Conservation (phyloP, 225 moss, liverwort and hornwort genomes). For the Climacium dendroides region DNA sequence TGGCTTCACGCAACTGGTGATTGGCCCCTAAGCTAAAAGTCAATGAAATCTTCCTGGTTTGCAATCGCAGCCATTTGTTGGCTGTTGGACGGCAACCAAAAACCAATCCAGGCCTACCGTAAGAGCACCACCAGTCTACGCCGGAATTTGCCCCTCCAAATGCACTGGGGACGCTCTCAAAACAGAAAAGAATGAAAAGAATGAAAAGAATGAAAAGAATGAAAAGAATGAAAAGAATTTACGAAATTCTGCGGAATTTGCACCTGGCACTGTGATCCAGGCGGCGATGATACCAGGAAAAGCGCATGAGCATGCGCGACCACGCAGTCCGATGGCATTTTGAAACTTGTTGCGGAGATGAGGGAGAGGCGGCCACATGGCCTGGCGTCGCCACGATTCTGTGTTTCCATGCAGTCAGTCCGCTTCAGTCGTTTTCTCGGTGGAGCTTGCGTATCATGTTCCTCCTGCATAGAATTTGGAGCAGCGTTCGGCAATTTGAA, state of each 20-base stretch:
- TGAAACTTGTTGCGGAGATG: not conserved
- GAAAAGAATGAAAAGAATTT: not conserved
- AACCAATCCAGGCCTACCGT: too few relatives aligned
- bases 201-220: too few relatives aligned
- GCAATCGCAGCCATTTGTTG: not conserved
- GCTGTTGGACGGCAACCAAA: not conserved
- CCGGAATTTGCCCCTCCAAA: not conserved
- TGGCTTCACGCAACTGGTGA: not conserved
- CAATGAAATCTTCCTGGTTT: not conserved
- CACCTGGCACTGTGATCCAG: not conserved
- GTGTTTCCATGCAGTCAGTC: not conserved
- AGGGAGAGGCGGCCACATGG: not conserved
- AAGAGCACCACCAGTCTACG: fast-evolving
- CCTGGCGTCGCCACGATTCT: not conserved
- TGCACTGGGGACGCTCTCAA: not conserved
- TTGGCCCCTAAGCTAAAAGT: not conserved
- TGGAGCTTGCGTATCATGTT: too few relatives aligned
- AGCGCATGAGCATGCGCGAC: not conserved
- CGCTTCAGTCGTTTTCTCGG: not conserved
- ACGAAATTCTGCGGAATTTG: not conserved
- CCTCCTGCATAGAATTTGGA: not conserved
- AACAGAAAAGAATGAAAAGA: too few relatives aligned
- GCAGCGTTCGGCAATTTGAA: not conserved
- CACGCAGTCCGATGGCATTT: not conserved
- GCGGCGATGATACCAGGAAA: not conserved